Evolutionary conservation across 352 stramenopile species (phyloP).

Genomic region (Globisporangium radiosum): DNA sequence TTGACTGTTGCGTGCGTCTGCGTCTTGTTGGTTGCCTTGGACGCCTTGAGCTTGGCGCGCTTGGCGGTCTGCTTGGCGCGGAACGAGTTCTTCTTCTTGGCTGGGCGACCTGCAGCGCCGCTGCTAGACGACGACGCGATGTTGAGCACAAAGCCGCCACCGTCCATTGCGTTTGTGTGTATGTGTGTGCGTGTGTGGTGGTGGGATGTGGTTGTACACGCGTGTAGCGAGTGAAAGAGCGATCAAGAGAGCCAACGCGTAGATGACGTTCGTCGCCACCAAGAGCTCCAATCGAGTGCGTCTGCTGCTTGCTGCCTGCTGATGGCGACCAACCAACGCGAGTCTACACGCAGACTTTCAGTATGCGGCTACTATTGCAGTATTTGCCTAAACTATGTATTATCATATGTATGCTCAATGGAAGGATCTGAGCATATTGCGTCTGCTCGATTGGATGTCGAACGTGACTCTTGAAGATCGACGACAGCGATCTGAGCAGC

Average conservation of each 20-base stretch:
- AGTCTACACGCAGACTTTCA: not conserved
- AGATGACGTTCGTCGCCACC: not conserved
- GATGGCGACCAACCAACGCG: not conserved
- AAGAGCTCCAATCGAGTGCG: too few relatives aligned
- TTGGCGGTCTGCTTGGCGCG: constrained; percentile 67
- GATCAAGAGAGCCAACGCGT: not conserved
- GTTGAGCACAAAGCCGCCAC: constrained; percentile 69
- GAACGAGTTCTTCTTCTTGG: constrained; percentile 76
- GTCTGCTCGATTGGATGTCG: too few relatives aligned
- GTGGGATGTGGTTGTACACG: not conserved
- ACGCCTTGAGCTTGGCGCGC: constrained; percentile 14
- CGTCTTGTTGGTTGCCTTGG: constrained; percentile 16
- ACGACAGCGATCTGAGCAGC: too few relatives aligned
- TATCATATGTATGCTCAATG: too few relatives aligned
- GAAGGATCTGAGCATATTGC: too few relatives aligned
- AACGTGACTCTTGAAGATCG: too few relatives aligned
- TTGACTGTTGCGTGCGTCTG: constrained; percentile 5
- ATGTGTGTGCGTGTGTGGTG: not conserved
- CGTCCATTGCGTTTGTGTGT: constrained; percentile 27
- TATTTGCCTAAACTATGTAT: not conserved
- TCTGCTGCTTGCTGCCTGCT: not conserved
- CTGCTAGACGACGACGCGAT: constrained; percentile 43
- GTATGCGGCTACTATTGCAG: not conserved
- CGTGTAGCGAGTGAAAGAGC: not conserved
- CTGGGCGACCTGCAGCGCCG: constrained; percentile 16